A percentile compares a stretch with the other conserved stretches of the same genome.
Evolutionary conservation across 257 asterid species (phyloP).

Genomic region (Nicotiana obtusifolia): DNA sequence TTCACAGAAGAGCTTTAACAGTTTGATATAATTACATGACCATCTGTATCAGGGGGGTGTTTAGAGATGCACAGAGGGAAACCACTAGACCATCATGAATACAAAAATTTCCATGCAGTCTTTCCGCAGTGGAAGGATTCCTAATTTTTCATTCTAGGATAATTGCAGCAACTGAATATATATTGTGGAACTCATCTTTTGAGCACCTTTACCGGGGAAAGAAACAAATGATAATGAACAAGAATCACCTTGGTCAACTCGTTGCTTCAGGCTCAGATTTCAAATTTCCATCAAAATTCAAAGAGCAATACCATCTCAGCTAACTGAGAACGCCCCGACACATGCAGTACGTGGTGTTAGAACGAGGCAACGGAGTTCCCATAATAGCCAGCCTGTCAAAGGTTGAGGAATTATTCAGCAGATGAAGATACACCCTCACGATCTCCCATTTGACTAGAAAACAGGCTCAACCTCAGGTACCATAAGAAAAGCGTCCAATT

Average conservation of each 20-base stretch:
- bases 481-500: neutral
- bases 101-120: neutral
- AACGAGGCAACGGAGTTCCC: neutral
- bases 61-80: neutral
- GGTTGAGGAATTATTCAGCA: slow-evolving; percentile 5
- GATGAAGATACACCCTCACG: neutral
- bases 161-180: neutral
- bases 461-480: neutral
- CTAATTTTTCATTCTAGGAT: neutral
- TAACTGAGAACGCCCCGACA: neutral
- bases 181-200: neutral
- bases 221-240: neutral
- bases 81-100: neutral
- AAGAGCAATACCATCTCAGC: neutral
- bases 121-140: neutral
- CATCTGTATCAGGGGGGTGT: neutral
- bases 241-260: neutral
- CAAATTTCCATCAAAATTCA: neutral
- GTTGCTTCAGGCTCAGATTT: neutral
- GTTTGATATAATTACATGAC: neutral
- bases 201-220: neutral
- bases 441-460: neutral
- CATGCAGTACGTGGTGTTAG: neutral
- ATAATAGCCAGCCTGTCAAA: neutral
- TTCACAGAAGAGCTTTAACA: neutral